A percentile compares a stretch with the other conserved stretches of the same genome.
Conservation (phyloP, 2,329 filamentous ascomycete genomes). For the Cladophialophora carrionii region DNA sequence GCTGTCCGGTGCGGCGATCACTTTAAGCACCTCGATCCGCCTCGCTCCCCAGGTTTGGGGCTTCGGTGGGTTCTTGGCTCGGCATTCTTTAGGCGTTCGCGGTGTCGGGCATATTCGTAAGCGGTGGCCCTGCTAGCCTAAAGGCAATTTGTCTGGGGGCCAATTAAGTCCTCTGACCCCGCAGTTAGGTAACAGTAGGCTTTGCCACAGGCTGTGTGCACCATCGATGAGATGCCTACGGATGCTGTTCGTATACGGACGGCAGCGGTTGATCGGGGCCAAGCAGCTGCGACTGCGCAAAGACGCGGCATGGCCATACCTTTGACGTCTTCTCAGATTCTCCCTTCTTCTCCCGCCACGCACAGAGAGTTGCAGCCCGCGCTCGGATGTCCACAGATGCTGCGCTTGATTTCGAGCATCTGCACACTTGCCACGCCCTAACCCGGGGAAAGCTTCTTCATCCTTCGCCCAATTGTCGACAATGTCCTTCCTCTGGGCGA, state of each 20-base stretch:
- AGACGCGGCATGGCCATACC: not conserved
- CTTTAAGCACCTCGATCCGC: too few species aligned
- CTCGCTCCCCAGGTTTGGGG: too few species aligned
- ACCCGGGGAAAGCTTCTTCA: not conserved
- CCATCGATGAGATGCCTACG: too few species aligned
- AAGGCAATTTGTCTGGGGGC: not conserved
- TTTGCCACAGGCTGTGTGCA: not conserved
- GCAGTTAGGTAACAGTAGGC: not conserved
- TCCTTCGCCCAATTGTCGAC: conserved; percentile 1
- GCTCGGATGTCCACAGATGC: not conserved
- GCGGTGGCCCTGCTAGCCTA: too few species aligned
- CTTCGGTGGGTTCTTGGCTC: too few species aligned
- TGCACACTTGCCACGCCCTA: not conserved
- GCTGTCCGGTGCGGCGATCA: too few species aligned
- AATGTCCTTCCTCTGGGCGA: conserved; percentile 18
- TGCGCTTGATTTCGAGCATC: not conserved
- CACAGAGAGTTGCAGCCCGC: not conserved
- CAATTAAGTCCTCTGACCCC: not conserved
- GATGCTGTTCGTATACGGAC: too few species aligned
- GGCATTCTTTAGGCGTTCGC: too few species aligned
- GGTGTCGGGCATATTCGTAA: too few species aligned
- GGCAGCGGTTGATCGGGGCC: not conserved
- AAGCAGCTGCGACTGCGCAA: not conserved
- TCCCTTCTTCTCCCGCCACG: not conserved
- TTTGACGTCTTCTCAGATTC: not conserved